Conservation (phyloP, 2,329 filamentous ascomycete species). For the Plenodomus biglobosus region DNA sequence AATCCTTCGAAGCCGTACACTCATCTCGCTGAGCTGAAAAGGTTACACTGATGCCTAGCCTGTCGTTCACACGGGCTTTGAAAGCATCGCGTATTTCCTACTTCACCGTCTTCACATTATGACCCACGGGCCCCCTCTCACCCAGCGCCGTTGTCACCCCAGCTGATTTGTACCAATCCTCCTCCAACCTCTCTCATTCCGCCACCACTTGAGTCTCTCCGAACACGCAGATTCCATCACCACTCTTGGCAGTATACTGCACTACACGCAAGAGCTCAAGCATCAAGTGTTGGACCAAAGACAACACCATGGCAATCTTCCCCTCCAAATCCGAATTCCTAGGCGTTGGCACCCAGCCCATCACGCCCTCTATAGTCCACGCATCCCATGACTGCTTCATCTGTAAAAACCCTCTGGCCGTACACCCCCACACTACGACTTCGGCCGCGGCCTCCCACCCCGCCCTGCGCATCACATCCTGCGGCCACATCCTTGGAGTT, state of each 20-base stretch:
- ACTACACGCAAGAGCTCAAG: not conserved
- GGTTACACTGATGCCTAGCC: not conserved
- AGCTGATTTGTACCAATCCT: too few species aligned
- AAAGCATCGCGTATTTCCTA: not conserved
- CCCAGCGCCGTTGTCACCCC: too few species aligned
- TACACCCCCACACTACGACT: conserved; percentile 2
- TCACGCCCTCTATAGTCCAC: conserved; percentile 9
- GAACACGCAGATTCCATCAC: too few species aligned
- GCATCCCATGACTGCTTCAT: conserved; percentile 20
- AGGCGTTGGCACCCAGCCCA: conserved; percentile 9
- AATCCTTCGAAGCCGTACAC: too few species aligned
- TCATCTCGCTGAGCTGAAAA: too few species aligned
- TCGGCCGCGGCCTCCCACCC: conserved; percentile 6
- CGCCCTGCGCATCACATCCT: conserved; percentile 19
- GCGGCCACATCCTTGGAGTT: conserved; percentile 21
- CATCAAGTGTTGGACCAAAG: not conserved
- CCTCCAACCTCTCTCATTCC: not conserved
- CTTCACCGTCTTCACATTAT: too few species aligned
- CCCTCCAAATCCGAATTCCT: conserved; percentile 15
- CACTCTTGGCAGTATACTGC: too few species aligned
- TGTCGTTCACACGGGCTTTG: not conserved
- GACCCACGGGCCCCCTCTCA: too few species aligned
- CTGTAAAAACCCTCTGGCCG: conserved; percentile 14
- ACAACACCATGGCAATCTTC: conserved; percentile 14
- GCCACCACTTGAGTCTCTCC: not conserved